Conservation (phyloP, 495 filamentous ascomycete species). For the Penicillium verhagenii region DNA sequence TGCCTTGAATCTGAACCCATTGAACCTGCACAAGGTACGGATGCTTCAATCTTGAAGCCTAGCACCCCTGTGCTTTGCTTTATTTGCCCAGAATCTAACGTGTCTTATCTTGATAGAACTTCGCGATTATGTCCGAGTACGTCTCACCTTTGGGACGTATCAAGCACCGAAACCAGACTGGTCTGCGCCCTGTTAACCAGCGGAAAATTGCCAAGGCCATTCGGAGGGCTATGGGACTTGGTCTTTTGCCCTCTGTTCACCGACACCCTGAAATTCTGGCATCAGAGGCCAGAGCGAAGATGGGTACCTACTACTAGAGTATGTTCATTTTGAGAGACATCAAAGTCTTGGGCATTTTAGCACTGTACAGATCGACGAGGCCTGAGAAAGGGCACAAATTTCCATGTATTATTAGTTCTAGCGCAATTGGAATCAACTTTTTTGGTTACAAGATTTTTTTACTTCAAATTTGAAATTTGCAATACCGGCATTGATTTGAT, state of each 20-base stretch:
- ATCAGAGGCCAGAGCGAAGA: conserved; percentile 30
- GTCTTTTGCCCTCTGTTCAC: conserved; percentile 91
- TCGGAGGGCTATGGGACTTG: conserved; percentile 80
- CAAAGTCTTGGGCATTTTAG: conserved; percentile 10
- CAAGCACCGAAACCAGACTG: conserved; percentile 68
- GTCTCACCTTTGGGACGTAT: conserved; percentile 83
- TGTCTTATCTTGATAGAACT: conserved; percentile 62
- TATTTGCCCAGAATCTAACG: not conserved
- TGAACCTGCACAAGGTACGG: conserved; percentile 79
- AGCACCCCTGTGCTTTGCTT: not conserved
- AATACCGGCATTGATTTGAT: not conserved
- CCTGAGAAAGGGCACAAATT: conserved; percentile 8
- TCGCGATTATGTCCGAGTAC: conserved; percentile 87
- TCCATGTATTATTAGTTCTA: conserved; percentile 30
- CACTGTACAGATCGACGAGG: conserved; percentile 21
- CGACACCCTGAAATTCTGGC: conserved; percentile 84
- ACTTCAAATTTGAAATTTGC: not conserved
- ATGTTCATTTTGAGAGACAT: conserved; percentile 2
- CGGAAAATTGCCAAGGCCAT: conserved; percentile 90
- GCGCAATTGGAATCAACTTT: conserved; percentile 18
- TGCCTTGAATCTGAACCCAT: conserved; percentile 73
- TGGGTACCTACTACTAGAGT: conserved; percentile 19
- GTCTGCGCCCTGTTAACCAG: conserved; percentile 85
- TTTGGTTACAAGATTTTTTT: not conserved
- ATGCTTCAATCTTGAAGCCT: not conserved